Base-by-base conservation (phyloP, 2,329 filamentous ascomycete genomes). In the Monilinia laxa region DNA sequence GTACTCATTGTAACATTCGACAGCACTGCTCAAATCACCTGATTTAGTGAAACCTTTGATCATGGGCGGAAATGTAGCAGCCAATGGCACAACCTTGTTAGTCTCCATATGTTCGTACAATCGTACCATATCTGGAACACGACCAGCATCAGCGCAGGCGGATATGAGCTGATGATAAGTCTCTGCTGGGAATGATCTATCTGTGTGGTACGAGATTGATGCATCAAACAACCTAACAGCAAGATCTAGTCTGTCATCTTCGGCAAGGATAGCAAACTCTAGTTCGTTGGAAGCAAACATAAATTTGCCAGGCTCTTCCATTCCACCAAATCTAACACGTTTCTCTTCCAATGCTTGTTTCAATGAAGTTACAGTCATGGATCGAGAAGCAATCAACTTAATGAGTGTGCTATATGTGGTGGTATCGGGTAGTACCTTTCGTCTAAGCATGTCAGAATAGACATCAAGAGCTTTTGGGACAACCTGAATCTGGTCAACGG, bases 1-100 rank as follows among this genome's bases (percentile, higher is more conserved):
- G 83, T 98, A 98, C 79, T 97, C 92, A 71, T 96, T 94, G 80
- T 97, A 99, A 79, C 92, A 93, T 77, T 97, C 93, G 9, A 98
- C 91, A 25, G 93, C 95, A 72, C 91, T 96, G 73, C 88, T 84
- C 55, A 98, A 81, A 76, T 98, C 93, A 60, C 93, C 91, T 14
- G 85, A 85, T 53, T 86, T 85, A 68, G 92, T 92, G 76, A 97
- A 98, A 0, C 93, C 93, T n/a, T 90, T 88, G 77, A 99, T 97
- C 91, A 99, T 97, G 23, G 89, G 85, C 1, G 93, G 90, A 79
- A 97, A 98, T 63, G 94, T 91, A 56, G 90, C 87, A 7, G 92
- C 89, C 67, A 90, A 88, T 0, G 94, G 92, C 20, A 86, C 84
- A 28, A 92, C 85, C 66, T 88, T 88, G 72, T 85, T 88, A 47